phyloP scores from a whole-genome alignment of 257 asterid genomes.

The Solanum neorickii region DNA sequence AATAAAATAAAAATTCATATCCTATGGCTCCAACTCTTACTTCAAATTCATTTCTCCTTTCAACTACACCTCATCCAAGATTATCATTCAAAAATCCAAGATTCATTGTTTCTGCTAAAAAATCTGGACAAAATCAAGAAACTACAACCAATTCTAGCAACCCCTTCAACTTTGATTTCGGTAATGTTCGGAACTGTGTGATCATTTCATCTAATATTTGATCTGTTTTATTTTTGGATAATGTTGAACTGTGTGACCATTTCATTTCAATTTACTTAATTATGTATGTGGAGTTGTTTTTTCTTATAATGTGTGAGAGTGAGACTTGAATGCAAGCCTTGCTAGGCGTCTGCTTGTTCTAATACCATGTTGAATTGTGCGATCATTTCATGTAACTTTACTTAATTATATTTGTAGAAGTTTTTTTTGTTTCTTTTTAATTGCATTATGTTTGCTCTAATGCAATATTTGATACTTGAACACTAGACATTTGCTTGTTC shows the following conservation, averaged over 20 bases:
- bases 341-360: neutral
- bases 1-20: neutral
- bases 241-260: neutral
- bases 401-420: neutral
- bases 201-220: neutral
- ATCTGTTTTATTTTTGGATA: conserved; percentile 26
- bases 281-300: neutral
- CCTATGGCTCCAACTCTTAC: conserved; percentile 78
- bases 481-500: neutral
- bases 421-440: neutral
- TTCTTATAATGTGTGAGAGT: neutral
- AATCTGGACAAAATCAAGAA: conserved; percentile 12
- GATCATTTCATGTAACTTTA: neutral
- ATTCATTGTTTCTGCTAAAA: conserved; percentile 41
- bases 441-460: neutral
- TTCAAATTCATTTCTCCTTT: conserved; percentile 57
- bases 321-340: neutral
- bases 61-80: conserved; percentile 41
- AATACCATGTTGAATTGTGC: neutral
- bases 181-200: neutral
- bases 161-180: conserved; percentile 55
- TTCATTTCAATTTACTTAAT: neutral
- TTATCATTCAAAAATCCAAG: conserved; percentile 17
- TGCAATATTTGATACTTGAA: neutral
- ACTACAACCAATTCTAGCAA: conserved; percentile 15